Base-by-base conservation (phyloP, 495 filamentous ascomycete species). In the Aspergillus wentii region DNA sequence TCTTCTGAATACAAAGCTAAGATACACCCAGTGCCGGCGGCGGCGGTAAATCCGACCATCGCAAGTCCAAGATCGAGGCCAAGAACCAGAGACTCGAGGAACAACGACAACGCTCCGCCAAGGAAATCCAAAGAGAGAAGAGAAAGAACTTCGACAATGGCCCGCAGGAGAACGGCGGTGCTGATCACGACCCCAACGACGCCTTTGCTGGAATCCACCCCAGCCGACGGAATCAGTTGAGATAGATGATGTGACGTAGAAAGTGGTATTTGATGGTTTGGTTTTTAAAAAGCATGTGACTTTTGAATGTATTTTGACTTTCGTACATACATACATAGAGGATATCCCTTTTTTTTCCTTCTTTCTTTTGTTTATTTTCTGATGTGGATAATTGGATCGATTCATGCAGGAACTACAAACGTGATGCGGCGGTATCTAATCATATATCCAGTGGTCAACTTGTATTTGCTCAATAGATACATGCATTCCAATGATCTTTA, bases 1-100 rank as follows among this genome's bases (percentile, higher is more conserved):
- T 18, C 25, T 22, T 4, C 16, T 17, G 52, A 28, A 61, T 11
- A n/a, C 15, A 8, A 30, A 23, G 9, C 31, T 38, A 38, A 36
- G 20, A 8, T 18, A 17, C 26, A 8, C 28, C n/a, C 37, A 66
- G 61, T 48, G 90, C 87, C 29, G 80, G 80, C 34, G 90, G 90
- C 13, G 92, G 92, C 28, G 86, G 82, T 30, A 95, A 88, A 54
- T 86, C 78, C 18, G 68, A 76, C 28, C 54, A 71, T 30, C 72
- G 92, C 44, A 76, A 72, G 49, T 69, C 78, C 30, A 94, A 91
- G 68, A 82, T 98, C 54, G 65, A 75, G 48, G 71, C 71, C 8
- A 95, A 95, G 77, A 98, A 97, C 64, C 71, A 75, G 50, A 90
- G 89, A 67, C 72, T 97, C 17, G 75, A 85, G 44, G 87, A 94